Base-by-base conservation (phyloP, 2,329 filamentous ascomycete species). In the Cercospora citrullina region DNA sequence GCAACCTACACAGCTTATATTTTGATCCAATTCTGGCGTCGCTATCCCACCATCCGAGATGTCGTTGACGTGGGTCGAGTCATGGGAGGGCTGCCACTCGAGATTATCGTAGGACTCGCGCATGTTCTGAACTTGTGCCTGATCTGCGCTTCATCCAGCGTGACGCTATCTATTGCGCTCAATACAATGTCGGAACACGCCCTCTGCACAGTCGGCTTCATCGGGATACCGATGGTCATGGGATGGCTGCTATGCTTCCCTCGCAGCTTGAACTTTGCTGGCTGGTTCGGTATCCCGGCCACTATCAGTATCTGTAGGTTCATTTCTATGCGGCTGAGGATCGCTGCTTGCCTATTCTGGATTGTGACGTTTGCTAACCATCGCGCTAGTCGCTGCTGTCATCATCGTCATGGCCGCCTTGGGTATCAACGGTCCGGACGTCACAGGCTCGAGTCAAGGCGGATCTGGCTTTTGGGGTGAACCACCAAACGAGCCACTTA, bases 251-350 rank as follows among this genome's bases (percentile, higher is more conserved):
- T 69, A 1, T 69, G 67, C 61, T 60, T 69, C 30, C 67, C 67
- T 10, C 61, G 65, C 30, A 69, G 60, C 61, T 48, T 69, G 64
- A 67, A 69, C 45, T 69, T 69, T 21, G 67, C 65, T 30, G 64
- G 64, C 12, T 67, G 65, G 65, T 69, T 69, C 23, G 67, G 67
- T 42, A 48, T 53, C 3, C 9, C 68, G 84, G 83, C 87, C 64
- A 73, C 72, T 57, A 61, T 73, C 30, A 71, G 67, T 31, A 89
- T 91, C 70, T 75, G 89, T 45, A 73, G 84, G 2, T 88, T 89
- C 26, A 89, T 91, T 31, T 80, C 87, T 31, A 84, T 28, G 12
- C 5, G 9, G 10, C 21, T 23, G n/a, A 18, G 31, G n/a, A n/a
- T 14, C 14, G 8, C 8, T 53, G 6, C 23, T 14, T 9, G 5